phyloP scores from a whole-genome alignment of 2,329 filamentous ascomycete species.

The Neocatenulostroma microsporum region DNA sequence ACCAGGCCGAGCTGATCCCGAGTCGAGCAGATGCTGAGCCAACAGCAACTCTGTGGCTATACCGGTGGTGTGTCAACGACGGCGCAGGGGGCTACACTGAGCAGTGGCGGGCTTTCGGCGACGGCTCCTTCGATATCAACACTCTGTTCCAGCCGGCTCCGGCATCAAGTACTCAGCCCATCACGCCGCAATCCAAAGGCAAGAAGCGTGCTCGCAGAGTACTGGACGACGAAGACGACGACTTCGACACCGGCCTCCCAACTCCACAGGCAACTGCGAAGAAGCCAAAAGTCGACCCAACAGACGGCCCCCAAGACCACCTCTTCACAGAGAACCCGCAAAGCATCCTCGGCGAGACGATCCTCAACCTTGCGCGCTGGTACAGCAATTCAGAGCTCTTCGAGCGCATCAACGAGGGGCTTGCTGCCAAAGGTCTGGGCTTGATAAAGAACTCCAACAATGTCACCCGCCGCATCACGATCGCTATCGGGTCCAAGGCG shows the following conservation, averaged over 20 bases:
- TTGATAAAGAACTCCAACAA: slow-evolving; percentile 5
- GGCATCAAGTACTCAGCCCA: not conserved
- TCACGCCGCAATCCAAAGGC: not conserved
- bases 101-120: slow-evolving; percentile 9
- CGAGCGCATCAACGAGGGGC: slow-evolving; percentile 6
- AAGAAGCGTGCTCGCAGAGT: not conserved
- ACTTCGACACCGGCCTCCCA: not conserved
- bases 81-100: slow-evolving; percentile 5
- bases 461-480: slow-evolving; percentile 11
- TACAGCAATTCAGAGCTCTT: slow-evolving; percentile 12
- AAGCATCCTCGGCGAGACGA: slow-evolving; percentile 4
- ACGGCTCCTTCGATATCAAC: not conserved
- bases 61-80: slow-evolving; percentile 4
- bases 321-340: slow-evolving; percentile 6
- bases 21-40: not conserved
- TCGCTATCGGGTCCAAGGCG: slow-evolving; percentile 6
- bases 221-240: not conserved
- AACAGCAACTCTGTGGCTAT: slow-evolving; percentile 12
- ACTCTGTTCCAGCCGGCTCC: no score
- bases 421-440: slow-evolving; percentile 2
- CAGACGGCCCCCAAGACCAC: slow-evolving; percentile 1
- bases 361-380: slow-evolving; percentile 9
- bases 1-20: slow-evolving; percentile 5
- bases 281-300: no score
- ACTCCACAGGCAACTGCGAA: not conserved